Evolutionary conservation across 306 rosid species (phyloP), one percentile per base, ranked within the genome.

Genomic region (Abrus pulchellus): DNA sequence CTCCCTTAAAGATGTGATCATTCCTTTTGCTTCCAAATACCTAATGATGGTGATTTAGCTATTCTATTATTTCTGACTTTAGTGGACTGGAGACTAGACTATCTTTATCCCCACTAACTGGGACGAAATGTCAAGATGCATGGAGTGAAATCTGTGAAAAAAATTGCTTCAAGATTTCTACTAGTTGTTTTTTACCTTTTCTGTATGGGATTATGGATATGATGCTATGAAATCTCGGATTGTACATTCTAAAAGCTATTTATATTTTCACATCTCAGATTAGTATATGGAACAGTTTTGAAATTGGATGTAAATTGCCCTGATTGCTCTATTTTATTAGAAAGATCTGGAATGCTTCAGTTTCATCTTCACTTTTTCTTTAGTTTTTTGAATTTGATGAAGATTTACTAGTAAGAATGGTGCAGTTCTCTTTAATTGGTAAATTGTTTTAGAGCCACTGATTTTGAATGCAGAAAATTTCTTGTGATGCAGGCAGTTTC

Each of bases 401-500:
- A 57, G 20, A 20, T 0, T 36, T 36, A 36, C 63, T 52, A 40
- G 62, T 79, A 74, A 41, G 32, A 68, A 68, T 48, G 52, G 14
- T 66, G 59, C 67, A 66, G 59, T 74, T 74, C 30, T 53, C 6
- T 62, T 49, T 71, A 29, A 57, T 76, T 79, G 64, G 53, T 55
- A 30, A 66, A 71, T 52, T 34, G 65, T 65, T 77, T 78, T 81
- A 57, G 72, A 33, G 62, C 63, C 30, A 49, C 34, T 53, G 50
- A 76, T 72, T 78, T 84, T 86, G 76, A 85, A 62, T 36, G 54
- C 69, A 75, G 63, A 41, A 80, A 4, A 2, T 81, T 74, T 83
- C 72, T 86, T 61, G 61, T 64, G 64, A 77, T 85, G 90, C 98
- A 96, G 99, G 98, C 99, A 72, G 97, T 96, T 86, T 96, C 98